Percentiles rank a stretch among this genome's conserved stretches.
Conservation (phyloP, 2,329 filamentous ascomycete genomes). For the Fonsecaea pugnacius region DNA sequence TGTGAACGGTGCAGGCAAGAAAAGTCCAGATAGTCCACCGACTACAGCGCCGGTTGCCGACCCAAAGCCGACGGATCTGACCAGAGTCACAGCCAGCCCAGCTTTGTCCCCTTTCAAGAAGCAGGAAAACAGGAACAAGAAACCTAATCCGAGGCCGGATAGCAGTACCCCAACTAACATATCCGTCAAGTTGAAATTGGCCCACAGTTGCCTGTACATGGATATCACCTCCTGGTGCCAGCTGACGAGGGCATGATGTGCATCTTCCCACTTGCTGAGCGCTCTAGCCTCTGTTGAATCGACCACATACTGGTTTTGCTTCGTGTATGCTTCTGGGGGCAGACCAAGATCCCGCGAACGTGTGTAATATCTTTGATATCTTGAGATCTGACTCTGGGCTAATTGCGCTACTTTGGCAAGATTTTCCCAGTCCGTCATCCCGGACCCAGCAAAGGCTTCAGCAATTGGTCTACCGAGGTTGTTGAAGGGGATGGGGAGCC, state of each 20-base stretch:
- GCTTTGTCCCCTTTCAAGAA: slow-evolving; percentile 58
- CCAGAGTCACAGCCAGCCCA: slow-evolving; percentile 58
- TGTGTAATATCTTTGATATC: slow-evolving; percentile 85
- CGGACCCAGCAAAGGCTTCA: slow-evolving; percentile 73
- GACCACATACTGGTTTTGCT: slow-evolving; percentile 32
- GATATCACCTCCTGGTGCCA: slow-evolving; percentile 80
- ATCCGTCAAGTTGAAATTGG: slow-evolving; percentile 82
- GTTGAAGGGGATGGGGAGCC: slow-evolving; percentile 93
- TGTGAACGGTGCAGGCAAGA: slow-evolving; percentile 28
- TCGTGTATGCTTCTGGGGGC: slow-evolving; percentile 24
- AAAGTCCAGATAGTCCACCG: slow-evolving; percentile 35
- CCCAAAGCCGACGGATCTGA: slow-evolving; percentile 57
- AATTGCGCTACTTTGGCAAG: slow-evolving; percentile 77
- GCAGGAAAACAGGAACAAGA: slow-evolving; percentile 74
- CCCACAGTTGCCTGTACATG: slow-evolving; percentile 85
- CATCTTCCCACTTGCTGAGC: slow-evolving; percentile 42
- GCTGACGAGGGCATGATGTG: slow-evolving; percentile 64
- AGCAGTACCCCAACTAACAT: slow-evolving; percentile 81
- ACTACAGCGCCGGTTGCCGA: slow-evolving; percentile 49
- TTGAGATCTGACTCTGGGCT: slow-evolving; percentile 81
- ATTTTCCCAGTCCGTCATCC: slow-evolving; percentile 68
- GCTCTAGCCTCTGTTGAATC: slow-evolving; percentile 32
- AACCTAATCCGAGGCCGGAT: slow-evolving; percentile 68
- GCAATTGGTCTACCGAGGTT: slow-evolving; percentile 92
- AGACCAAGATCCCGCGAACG: slow-evolving; percentile 33